Base-by-base conservation (phyloP, 305 asterid species). In the Rubia peregrina region DNA sequence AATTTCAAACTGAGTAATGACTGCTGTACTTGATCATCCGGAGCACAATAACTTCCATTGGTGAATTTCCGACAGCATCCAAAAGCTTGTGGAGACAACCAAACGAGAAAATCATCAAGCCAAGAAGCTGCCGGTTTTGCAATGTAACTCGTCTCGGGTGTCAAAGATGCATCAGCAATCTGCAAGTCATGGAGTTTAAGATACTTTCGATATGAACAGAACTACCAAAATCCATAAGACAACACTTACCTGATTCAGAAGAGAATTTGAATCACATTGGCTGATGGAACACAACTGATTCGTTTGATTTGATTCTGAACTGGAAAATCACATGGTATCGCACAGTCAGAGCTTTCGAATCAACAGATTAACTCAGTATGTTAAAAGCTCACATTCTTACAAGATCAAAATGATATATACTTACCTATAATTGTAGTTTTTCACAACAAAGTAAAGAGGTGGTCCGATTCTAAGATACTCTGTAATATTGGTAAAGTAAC, bases 101-200 rank as follows among this genome's bases (percentile, higher is more conserved):
- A 94, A 78, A 94, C 98, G 41, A 94, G 96, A 86, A 85, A 94
- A 85, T 94, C 99, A 63, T 94, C 99, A 33, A 94, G 95, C 99
- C 99, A 94, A 42, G 99, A 94, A 68, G 99, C 99, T 65, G 99
- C 99, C 7, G 99, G 99, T 85, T 94, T 94, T 72, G 99, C 97
- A 76, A 94, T 88, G 73, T 94, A 88, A 77, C 97, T 94, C 40
- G 96, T 87, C 81, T 91, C 91, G 10, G 99, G 93, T 68, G 77
- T 82, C 75, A 88, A 85, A 78, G 97, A 91, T 71, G 96, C 97
- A 84, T 89, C 86, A 44, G 99, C 80, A 70, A 94, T 94, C 99
- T 94, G 88, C 86, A 82, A 72, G 16, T 53, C 59, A 4, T 4
- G 59, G 59, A n/a, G 9, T 17, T 53, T 53, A 53, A 53, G 59